Base-by-base conservation (phyloP, 2,329 filamentous ascomycete genomes). In the Rhynchosporium secalis region DNA sequence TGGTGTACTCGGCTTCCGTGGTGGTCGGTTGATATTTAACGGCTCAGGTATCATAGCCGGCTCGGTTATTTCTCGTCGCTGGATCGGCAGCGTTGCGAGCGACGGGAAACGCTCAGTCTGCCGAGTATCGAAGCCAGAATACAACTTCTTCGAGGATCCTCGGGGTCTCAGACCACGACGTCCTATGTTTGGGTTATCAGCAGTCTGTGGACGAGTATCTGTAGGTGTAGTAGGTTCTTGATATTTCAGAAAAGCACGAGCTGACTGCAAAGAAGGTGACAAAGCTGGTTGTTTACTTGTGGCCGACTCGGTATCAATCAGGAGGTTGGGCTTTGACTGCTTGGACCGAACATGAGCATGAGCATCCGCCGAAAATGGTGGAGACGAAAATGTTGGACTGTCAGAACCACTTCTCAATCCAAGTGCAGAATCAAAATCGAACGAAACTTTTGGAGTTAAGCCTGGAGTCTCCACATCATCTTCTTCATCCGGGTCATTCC, bases 11-110 rank as follows among this genome's bases (percentile, higher is more conserved):
- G 31, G 48, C 48, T 52, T 52, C 13, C 48, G 48, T 38, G 48
- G 29, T 52, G 48, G 29, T 52, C 48, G 36, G 41, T 55, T 55
- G 52, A 55, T 55, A n/a, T 55, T 55, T 20, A 55, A 43, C 20
- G 52, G 52, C 9, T 55, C 36, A 15, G 52, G 52, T 38, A 55
- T 31, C 52, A 55, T 29, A 15, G 48, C 48, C 15, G 48, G 48
- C 48, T 55, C 52, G 26, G 36, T 8, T 29, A 43, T 31, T 33
- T 43, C 36, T 7, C 40, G 40, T 55, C 52, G 36, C 36, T 41
- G 41, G 8, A 29, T 55, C 40, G 52, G 52, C 3, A 57, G 41
- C 9, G 55, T 57, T 15, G 41, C 43, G 6, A 57, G 45, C 4
- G 56, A 45, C 45, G 56, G 56, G 8, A 49, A 36, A 28, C 45